Conservation (phyloP, 73 alveolate genomes). For the Stentor coeruleus region DNA sequence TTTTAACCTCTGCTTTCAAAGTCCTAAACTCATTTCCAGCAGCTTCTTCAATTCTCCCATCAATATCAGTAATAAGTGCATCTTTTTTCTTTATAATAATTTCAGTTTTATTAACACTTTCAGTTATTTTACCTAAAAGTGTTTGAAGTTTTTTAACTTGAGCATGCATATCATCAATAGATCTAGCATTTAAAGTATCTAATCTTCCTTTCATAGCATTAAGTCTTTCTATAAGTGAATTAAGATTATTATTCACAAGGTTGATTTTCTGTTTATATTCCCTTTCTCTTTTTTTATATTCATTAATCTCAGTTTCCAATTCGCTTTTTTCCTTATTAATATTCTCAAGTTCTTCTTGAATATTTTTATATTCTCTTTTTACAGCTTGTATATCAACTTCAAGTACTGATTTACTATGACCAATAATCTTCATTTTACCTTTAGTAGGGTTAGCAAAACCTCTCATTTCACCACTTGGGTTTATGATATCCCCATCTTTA, state of each 20-base stretch:
- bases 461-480: constrained; percentile 73
- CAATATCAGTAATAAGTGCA: background rate
- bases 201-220: background rate
- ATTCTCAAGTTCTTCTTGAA: constrained; percentile 38
- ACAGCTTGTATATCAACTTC: constrained; percentile 38
- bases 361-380: constrained; percentile 31
- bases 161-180: background rate
- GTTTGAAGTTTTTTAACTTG: too few relatives aligned
- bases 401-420: constrained; percentile 36
- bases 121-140: background rate
- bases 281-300: background rate
- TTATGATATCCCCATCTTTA: constrained; percentile 69
- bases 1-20: background rate
- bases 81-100: background rate
- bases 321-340: constrained; percentile 51
- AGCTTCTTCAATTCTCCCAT: background rate
- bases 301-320: background rate
- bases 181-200: background rate
- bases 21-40: background rate
- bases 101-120: too few relatives aligned
- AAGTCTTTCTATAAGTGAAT: background rate
- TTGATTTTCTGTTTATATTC: background rate
- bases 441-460: constrained; percentile 80
- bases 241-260: too few relatives aligned
- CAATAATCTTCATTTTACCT: constrained; percentile 67